These are phyloP conservation scores for Cordyceps cicadae DNA, from an alignment of 2,329 filamentous ascomycete species.

Conservation along the genomic window DNA sequence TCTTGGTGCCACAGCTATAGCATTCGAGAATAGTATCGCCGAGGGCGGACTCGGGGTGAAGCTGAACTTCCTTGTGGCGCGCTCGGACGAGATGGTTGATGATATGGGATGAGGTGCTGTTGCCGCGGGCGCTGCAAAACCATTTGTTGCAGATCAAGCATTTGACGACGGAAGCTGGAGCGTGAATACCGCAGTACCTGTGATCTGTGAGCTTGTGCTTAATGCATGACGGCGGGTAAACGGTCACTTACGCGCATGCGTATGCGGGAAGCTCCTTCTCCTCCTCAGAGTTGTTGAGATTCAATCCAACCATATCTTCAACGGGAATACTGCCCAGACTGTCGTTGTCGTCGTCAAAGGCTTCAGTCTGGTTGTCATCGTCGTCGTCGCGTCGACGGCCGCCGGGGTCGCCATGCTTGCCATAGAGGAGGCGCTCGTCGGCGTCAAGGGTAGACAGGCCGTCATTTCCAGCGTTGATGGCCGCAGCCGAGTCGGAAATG, in stretches of 20 bases:
- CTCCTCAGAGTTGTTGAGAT: constrained; percentile 55
- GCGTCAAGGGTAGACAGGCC: constrained; percentile 61
- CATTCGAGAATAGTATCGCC: constrained; percentile 96
- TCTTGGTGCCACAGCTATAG: constrained; percentile 99
- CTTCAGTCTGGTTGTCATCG: constrained; percentile 82
- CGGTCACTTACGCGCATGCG: constrained; percentile 76
- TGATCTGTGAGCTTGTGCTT: constrained; percentile 19
- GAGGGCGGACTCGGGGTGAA: constrained; percentile 85
- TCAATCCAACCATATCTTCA: constrained; percentile 62
- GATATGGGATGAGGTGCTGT: constrained; percentile 93
- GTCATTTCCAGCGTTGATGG: constrained; percentile 82
- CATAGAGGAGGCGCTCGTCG: constrained; percentile 75
- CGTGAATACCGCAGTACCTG: constrained; percentile 96
- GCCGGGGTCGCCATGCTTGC: constrained; percentile 53
- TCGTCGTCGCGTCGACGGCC: constrained; percentile 69
- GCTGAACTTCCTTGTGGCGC: constrained; percentile 95
- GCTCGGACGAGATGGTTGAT: constrained; percentile 97
- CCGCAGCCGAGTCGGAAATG: constrained; percentile 73
- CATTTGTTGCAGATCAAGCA: constrained; percentile 94
- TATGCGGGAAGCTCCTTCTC: constrained; percentile 88
- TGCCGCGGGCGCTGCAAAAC: constrained; percentile 97
- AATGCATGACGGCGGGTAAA: constrained; percentile 7
- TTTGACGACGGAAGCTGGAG: constrained; percentile 89
- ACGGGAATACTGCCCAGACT: constrained; percentile 72
- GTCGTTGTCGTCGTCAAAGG: constrained; percentile 68